Percentiles rank a stretch among this genome's conserved stretches.
These are phyloP conservation scores for Cladophialophora carrionii DNA, from an alignment of 2,329 filamentous ascomycete species.

Conservation along the genomic window DNA sequence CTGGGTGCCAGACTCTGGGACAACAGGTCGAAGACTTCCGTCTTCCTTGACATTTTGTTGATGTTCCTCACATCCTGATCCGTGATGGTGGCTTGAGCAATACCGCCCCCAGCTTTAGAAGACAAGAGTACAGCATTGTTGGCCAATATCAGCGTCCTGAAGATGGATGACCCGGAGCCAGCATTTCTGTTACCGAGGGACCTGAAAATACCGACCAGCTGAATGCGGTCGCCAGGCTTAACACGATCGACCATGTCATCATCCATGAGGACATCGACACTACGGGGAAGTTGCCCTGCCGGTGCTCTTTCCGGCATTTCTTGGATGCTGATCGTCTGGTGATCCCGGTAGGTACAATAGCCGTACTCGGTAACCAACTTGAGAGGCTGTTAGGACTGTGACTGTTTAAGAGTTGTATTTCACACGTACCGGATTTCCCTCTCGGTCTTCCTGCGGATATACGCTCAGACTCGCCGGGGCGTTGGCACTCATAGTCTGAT, in stretches of 20 bases:
- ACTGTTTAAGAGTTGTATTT: conserved; percentile 14
- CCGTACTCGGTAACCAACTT: conserved; percentile 91
- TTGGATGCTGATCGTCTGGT: conserved; percentile 97
- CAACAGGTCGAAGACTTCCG: conserved; percentile 86
- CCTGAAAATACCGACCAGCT: conserved; percentile 93
- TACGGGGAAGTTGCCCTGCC: conserved; percentile 89
- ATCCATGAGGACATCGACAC: conserved; percentile 94
- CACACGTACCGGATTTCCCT: conserved; percentile 73
- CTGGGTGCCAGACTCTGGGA: conserved; percentile 94
- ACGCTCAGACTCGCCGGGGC: conserved; percentile 87
- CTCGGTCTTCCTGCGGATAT: conserved; percentile 90
- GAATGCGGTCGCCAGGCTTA: conserved; percentile 93
- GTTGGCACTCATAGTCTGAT: conserved; percentile 93
- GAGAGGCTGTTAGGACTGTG: conserved; percentile 28
- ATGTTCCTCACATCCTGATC: conserved; percentile 98
- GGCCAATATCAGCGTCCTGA: conserved; percentile 89
- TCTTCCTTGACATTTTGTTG: conserved; percentile 95
- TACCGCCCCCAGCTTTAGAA: conserved; percentile 92
- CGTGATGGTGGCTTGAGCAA: conserved; percentile 88
- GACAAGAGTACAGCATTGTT: conserved; percentile 95
- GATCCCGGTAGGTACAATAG: conserved; percentile 91
- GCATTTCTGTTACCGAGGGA: conserved; percentile 94
- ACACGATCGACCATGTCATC: conserved; percentile 93
- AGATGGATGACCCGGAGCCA: conserved; percentile 84
- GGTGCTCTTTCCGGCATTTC: conserved; percentile 98